Conservation (phyloP, 2,329 filamentous ascomycete species). For the Diaporthe sp. region DNA sequence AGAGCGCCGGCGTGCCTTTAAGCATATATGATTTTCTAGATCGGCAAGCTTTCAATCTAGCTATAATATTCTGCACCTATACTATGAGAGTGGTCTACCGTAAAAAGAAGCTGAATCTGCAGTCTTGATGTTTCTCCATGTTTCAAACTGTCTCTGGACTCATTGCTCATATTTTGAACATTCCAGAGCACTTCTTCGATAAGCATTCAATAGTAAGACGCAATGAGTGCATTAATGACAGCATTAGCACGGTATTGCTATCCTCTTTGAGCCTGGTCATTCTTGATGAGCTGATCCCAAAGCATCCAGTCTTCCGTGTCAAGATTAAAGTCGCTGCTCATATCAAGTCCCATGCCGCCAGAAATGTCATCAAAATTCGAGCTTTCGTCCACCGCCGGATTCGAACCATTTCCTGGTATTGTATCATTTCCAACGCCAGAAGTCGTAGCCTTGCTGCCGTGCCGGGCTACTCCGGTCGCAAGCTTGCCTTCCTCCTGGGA, state of each 20-base stretch:
- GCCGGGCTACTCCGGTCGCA: neutral
- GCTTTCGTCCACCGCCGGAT: neutral
- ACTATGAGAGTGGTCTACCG: too few relatives aligned
- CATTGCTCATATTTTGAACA: too few relatives aligned
- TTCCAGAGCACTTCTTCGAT: too few relatives aligned
- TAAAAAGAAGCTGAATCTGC: too few relatives aligned
- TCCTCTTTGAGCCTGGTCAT: neutral
- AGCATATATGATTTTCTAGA: too few relatives aligned
- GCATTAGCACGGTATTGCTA: neutral
- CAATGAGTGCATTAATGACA: neutral
- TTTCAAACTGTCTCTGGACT: too few relatives aligned
- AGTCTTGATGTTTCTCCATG: too few relatives aligned
- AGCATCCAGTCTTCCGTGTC: constrained; percentile 47
- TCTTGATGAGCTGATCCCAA: constrained; percentile 46
- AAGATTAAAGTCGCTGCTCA: constrained; percentile 41
- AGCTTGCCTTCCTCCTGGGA: neutral
- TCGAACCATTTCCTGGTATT: too few relatives aligned
- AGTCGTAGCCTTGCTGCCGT: neutral
- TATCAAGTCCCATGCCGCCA: neutral
- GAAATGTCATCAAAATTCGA: neutral
- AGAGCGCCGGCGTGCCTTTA: neutral
- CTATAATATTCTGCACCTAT: too few relatives aligned
- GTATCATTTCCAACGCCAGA: too few relatives aligned
- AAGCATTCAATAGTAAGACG: too few relatives aligned
- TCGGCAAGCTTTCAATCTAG: too few relatives aligned